These are phyloP conservation scores for Wallemia mellicola DNA, from an alignment of 1,284 basidiomycete species.

Conservation along the genomic window DNA sequence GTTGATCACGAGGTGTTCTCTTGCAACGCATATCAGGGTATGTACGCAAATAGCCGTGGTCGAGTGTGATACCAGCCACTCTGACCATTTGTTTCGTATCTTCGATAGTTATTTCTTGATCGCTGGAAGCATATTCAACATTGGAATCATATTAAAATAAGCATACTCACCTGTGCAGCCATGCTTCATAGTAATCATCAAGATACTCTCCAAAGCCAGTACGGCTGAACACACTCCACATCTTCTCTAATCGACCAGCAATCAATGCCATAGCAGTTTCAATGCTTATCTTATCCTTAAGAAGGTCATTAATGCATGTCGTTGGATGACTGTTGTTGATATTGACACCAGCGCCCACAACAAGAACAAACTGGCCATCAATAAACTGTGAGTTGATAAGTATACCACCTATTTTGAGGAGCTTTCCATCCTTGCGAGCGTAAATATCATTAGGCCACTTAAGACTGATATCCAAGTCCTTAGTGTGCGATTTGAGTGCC, in stretches of 20 bases:
- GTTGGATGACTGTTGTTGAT: conserved; percentile 57
- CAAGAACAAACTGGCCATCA: conserved; percentile 36
- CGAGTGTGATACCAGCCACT: conserved; percentile 58
- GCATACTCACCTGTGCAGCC: too few species aligned
- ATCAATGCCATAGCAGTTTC: conserved; percentile 48
- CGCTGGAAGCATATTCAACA: too few species aligned
- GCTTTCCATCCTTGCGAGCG: conserved; percentile 22
- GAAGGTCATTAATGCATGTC: conserved; percentile 45
- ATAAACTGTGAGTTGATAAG: conserved; percentile 65
- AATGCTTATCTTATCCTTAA: conserved; percentile 24
- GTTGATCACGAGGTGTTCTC: conserved; percentile 15
- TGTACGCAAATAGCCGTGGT: conserved; percentile 63
- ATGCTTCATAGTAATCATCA: conserved; percentile 40
- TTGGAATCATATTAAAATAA: too few species aligned
- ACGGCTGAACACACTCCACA: conserved; percentile 39
- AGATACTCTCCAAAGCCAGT: conserved; percentile 47
- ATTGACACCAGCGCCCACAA: conserved; percentile 69
- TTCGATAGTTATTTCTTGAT: conserved; percentile 54
- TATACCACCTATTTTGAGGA: conserved; percentile 60
- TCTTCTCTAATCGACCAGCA: conserved; percentile 41
- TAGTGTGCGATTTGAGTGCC: conserved; percentile 22
- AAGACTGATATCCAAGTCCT: conserved; percentile 33
- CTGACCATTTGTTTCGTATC: conserved; percentile 35
- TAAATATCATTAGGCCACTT: conserved; percentile 99
- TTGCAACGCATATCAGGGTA: conserved; percentile 23